Conservation (phyloP, 1,139 yeast species). For the Lodderomyces metapsilosis region DNA sequence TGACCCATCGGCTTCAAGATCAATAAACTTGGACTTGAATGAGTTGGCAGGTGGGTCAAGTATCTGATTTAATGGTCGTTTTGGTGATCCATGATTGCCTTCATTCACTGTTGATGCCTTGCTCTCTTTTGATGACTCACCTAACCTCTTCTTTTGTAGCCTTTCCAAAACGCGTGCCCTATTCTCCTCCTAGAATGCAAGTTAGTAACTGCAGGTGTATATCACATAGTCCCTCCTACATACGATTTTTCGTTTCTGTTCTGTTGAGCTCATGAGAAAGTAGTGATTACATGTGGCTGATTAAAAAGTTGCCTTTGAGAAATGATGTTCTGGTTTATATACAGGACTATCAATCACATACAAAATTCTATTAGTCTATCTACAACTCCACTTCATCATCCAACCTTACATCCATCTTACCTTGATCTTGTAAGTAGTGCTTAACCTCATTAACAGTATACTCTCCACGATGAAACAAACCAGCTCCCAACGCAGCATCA, state of each 20-base stretch:
- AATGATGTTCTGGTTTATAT: background rate
- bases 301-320: background rate
- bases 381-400: constrained; percentile 66
- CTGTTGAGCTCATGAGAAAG: constrained; percentile 2
- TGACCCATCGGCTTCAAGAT: constrained; percentile 11
- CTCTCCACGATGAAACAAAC: constrained; percentile 94
- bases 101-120: constrained; percentile 12
- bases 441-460: constrained; percentile 86
- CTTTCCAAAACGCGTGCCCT: constrained; percentile 59
- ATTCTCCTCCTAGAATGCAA: constrained; percentile 48
- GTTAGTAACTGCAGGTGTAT: background rate
- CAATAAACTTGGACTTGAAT: constrained; percentile 16
- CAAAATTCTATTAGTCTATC: background rate
- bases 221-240: background rate
- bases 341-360: background rate
- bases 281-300: background rate
- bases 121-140: constrained; percentile 17
- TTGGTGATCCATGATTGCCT: constrained; percentile 5
- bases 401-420: constrained; percentile 93
- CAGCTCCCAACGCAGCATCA: constrained; percentile 98
- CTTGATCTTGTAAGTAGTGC: constrained; percentile 62
- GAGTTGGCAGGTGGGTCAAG: constrained; percentile 14
- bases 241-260: constrained; percentile 4
- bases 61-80: constrained; percentile 11
- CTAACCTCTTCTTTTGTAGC: constrained; percentile 40